phyloP scores from a whole-genome alignment of 345 rosid species.

The Citrus sp. region DNA sequence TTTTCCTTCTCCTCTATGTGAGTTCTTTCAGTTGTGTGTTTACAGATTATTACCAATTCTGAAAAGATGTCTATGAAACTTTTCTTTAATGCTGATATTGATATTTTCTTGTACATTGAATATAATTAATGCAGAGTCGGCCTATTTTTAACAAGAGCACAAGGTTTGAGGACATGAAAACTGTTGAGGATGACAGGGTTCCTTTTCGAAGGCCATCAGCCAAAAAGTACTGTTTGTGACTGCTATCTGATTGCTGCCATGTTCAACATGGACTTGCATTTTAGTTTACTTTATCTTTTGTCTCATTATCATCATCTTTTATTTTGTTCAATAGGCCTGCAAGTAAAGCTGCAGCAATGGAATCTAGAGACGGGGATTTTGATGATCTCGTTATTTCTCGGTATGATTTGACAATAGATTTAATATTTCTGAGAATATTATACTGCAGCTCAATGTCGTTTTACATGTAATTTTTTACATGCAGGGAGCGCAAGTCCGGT shows the following conservation, averaged over 20 bases:
- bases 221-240: slow-evolving; percentile 51
- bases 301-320: not conserved
- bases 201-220: slow-evolving; percentile 70
- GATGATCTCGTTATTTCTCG: slow-evolving; percentile 77
- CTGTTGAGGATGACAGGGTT: slow-evolving; percentile 67
- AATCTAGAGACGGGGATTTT: slow-evolving; percentile 86
- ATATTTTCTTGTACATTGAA: slow-evolving; percentile 3
- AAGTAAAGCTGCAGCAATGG: slow-evolving; percentile 62
- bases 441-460: not conserved
- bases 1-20: not conserved
- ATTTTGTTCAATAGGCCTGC: slow-evolving; percentile 46
- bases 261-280: not conserved
- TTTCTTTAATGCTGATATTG: not conserved
- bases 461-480: slow-evolving; percentile 8
- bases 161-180: slow-evolving; percentile 95
- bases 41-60: not conserved
- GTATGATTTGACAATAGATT: slow-evolving; percentile 36
- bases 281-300: not conserved
- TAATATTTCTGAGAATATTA: not conserved
- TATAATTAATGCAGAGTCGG: slow-evolving; percentile 70
- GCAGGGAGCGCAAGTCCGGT: slow-evolving; percentile 66
- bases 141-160: slow-evolving; percentile 98
- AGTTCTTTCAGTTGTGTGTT: not conserved
- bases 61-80: not conserved
- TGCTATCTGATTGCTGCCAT: not conserved